Conservation (phyloP, 257 asterid species). For the Coffea eugenioides region DNA sequence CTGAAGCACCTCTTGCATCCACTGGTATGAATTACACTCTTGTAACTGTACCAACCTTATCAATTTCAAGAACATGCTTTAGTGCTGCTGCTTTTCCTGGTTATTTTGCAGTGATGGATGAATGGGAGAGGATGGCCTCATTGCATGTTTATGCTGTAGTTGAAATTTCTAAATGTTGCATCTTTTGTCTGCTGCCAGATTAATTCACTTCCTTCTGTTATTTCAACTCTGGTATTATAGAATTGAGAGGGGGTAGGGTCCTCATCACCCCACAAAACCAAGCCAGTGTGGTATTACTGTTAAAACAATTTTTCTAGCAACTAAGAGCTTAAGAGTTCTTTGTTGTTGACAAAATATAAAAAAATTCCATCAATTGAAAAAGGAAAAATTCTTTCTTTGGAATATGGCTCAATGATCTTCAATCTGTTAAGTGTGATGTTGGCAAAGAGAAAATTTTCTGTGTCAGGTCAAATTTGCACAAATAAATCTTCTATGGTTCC, state of each 20-base stretch:
- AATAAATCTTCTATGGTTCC: neutral
- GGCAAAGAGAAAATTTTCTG: neutral
- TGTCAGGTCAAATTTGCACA: neutral
- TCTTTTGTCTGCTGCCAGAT: neutral
- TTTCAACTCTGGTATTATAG: neutral
- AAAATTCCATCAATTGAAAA: too few species aligned
- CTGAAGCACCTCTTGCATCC: conserved; percentile 47
- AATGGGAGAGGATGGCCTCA: neutral
- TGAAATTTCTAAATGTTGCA: neutral
- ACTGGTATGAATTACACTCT: conserved; percentile 31
- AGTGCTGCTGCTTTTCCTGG: neutral
- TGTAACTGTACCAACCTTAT: neutral
- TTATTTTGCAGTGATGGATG: neutral
- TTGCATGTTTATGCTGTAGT: neutral
- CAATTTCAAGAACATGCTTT: neutral
- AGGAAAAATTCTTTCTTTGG: too few species aligned
- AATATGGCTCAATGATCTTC: neutral
- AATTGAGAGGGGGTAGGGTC: neutral
- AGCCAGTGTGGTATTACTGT: too few species aligned
- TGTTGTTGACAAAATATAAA: neutral
- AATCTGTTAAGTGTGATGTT: neutral
- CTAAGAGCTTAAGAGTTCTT: neutral
- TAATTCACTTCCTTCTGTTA: neutral
- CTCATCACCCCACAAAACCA: too few species aligned
- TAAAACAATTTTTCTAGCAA: neutral